phyloP scores from a whole-genome alignment of 2,329 filamentous ascomycete species.

The Onygenales sp. region DNA sequence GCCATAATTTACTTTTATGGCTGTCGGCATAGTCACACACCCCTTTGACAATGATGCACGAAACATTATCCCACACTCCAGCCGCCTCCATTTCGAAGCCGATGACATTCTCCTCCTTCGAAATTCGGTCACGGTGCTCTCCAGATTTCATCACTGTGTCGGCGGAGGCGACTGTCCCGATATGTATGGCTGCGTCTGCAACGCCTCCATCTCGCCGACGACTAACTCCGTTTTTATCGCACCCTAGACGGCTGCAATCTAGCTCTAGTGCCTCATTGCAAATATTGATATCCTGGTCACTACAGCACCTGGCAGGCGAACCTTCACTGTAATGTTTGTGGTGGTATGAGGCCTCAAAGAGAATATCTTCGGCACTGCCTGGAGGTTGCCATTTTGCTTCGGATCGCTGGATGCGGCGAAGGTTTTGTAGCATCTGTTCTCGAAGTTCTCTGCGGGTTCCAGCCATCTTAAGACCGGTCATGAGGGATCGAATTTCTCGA shows the following conservation, averaged over 20 bases:
- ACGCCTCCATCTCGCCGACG: neutral
- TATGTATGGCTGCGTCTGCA: too few relatives aligned
- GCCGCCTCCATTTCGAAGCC: too few relatives aligned
- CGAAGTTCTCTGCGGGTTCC: neutral
- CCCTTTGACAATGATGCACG: too few relatives aligned
- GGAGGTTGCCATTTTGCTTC: neutral
- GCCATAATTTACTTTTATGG: neutral
- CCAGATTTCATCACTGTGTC: too few relatives aligned
- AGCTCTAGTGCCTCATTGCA: neutral
- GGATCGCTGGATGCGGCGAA: neutral
- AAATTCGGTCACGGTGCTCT: too few relatives aligned
- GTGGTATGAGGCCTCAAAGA: neutral
- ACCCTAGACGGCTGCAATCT: neutral
- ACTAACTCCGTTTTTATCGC: neutral
- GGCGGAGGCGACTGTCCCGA: too few relatives aligned
- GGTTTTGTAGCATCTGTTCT: neutral
- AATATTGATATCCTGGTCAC: neutral
- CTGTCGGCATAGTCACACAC: neutral
- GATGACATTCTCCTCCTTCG: too few relatives aligned
- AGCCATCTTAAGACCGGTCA: conserved; percentile 1
- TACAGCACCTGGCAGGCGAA: neutral
- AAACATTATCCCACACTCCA: too few relatives aligned
- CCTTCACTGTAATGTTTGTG: neutral
- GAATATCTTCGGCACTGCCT: neutral
- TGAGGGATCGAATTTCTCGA: conserved; percentile 14